A percentile compares a stretch with the other conserved stretches of the same genome.
These are phyloP conservation scores for Saccharomyces hybrid DNA, from an alignment of 1,139 yeast genomes.

Conservation along the genomic window DNA sequence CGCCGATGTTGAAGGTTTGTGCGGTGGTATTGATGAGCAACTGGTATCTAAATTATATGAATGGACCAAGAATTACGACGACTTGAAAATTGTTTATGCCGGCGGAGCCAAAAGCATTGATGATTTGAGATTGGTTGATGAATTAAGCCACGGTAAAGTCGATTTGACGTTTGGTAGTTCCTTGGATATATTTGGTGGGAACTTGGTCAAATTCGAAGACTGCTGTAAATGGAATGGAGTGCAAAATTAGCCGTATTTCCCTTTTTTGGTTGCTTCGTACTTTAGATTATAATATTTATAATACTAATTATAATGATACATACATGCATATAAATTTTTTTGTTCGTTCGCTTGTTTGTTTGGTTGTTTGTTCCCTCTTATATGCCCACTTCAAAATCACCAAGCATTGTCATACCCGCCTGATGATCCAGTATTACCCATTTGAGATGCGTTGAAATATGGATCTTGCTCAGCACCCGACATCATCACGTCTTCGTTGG, in stretches of 20 bases:
- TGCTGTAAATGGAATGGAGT: slow-evolving; percentile 61
- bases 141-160: slow-evolving; percentile 68
- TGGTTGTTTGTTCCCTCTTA: background rate
- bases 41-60: slow-evolving; percentile 63
- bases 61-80: slow-evolving; percentile 55
- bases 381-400: slow-evolving; percentile 11
- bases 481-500: slow-evolving; percentile 36
- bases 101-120: slow-evolving; percentile 82
- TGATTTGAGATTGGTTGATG: slow-evolving; percentile 59
- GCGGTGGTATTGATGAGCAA: slow-evolving; percentile 81
- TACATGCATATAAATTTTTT: slow-evolving; percentile 3
- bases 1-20: slow-evolving; percentile 95
- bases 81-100: slow-evolving; percentile 79
- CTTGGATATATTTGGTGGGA: slow-evolving; percentile 89
- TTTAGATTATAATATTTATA: slow-evolving; percentile 1
- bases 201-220: slow-evolving; percentile 66
- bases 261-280: background rate
- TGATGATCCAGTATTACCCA: slow-evolving; percentile 28
- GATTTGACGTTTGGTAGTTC: slow-evolving; percentile 92
- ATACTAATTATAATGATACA: slow-evolving; percentile 2
- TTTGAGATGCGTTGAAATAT: slow-evolving; percentile 21
- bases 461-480: slow-evolving; percentile 38
- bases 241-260: slow-evolving; percentile 7
- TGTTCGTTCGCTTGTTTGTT: background rate
- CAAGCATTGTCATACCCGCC: slow-evolving; percentile 29